A percentile compares a stretch with the other conserved stretches of the same genome.
phyloP scores from a whole-genome alignment of 2,329 filamentous ascomycete species.

The Epichloe festucae region DNA sequence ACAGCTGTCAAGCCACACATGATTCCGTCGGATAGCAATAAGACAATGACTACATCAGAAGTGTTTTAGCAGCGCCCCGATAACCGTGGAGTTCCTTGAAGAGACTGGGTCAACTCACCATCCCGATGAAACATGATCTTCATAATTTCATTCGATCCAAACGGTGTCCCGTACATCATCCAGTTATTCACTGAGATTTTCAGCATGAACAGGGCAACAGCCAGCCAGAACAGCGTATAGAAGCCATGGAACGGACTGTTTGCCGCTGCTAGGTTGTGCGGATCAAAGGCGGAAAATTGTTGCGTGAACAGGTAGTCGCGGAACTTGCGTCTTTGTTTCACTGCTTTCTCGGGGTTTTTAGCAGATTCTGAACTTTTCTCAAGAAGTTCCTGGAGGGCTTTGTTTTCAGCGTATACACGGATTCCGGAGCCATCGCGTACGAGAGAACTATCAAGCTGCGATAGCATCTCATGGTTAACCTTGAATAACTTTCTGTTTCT shows the following conservation, averaged over 20 bases:
- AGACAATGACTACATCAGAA: constrained; percentile 29
- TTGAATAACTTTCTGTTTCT: not conserved
- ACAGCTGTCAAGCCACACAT: constrained; percentile 56
- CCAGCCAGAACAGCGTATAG: constrained; percentile 68
- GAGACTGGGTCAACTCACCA: constrained; percentile 16
- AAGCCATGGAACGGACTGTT: constrained; percentile 67
- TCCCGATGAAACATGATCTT: constrained; percentile 48
- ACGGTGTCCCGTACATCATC: constrained; percentile 50
- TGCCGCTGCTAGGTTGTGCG: constrained; percentile 50
- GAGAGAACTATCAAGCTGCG: constrained; percentile 5
- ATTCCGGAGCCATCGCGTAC: constrained; percentile 12
- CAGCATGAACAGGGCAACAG: constrained; percentile 51
- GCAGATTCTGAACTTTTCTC: constrained; percentile 12
- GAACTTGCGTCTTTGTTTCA: constrained; percentile 18
- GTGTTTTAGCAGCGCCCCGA: not conserved
- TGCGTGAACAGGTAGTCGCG: constrained; percentile 53
- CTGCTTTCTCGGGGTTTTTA: constrained; percentile 8
- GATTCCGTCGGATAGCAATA: constrained; percentile 51
- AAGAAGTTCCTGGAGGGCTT: constrained; percentile 16
- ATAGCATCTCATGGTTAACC: not conserved
- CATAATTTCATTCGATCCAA: constrained; percentile 62
- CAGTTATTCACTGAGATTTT: constrained; percentile 58
- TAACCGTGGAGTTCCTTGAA: no score
- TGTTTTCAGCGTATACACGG: constrained; percentile 16
- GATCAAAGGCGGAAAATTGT: constrained; percentile 63